Evolutionary conservation across 2,329 filamentous ascomycete species (phyloP).

Genomic region (Aspergillus sp.): DNA sequence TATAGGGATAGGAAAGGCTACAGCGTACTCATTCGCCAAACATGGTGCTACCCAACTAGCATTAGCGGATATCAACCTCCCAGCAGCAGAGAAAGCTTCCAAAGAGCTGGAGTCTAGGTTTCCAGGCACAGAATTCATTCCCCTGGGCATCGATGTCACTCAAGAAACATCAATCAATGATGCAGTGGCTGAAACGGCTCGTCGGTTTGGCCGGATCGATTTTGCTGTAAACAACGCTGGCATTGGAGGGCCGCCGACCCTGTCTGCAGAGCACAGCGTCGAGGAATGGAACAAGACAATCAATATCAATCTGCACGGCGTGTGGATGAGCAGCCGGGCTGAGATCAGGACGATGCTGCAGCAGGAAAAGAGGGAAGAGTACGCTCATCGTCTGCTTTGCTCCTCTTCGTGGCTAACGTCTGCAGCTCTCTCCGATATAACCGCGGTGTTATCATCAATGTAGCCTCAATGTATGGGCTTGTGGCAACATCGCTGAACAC

Average conservation of each 20-base stretch:
- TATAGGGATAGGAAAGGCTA: conserved; percentile 8
- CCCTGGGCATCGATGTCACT: conserved; percentile 3
- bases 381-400: background rate
- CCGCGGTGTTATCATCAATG: conserved; percentile 12
- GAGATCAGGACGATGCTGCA: conserved; percentile 4
- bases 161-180: background rate
- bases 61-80: conserved; percentile 1
- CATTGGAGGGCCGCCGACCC: background rate
- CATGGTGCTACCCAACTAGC: conserved; percentile 3
- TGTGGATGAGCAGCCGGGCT: conserved; percentile 10
- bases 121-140: background rate
- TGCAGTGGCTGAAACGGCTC: background rate
- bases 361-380: conserved; percentile 12
- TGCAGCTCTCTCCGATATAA: background rate
- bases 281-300: conserved; percentile 2
- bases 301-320: conserved; percentile 1
- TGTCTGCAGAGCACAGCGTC: background rate
- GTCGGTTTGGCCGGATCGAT: conserved; percentile 2
- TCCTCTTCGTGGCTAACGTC: background rate
- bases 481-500: background rate
- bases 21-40: background rate
- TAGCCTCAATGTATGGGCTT: conserved; percentile 8
- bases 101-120: background rate
- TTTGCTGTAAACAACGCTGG: conserved; percentile 9
- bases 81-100: background rate